phyloP scores from a whole-genome alignment of 306 rosid genomes.

The Crotalaria pallida region DNA sequence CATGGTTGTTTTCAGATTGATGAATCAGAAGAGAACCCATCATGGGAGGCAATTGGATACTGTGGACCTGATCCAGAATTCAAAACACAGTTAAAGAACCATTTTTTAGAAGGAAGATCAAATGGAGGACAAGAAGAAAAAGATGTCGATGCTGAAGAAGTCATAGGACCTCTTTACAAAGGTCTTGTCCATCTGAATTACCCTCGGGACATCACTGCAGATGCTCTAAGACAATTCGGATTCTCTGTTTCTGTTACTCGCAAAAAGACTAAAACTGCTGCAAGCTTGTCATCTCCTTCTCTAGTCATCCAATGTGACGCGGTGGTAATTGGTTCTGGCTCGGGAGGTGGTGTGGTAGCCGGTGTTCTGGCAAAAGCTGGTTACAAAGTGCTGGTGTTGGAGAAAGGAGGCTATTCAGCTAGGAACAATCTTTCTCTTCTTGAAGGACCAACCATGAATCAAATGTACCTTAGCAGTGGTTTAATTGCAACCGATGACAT shows the following conservation, averaged over 20 bases:
- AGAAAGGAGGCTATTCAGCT: slow-evolving; percentile 67
- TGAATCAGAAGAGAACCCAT: slow-evolving; percentile 42
- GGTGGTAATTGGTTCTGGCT: slow-evolving; percentile 77
- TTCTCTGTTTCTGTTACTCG: slow-evolving; percentile 36
- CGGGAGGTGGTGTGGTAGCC: slow-evolving; percentile 74
- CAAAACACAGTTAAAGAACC: slow-evolving; percentile 34
- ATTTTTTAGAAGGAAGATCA: slow-evolving; percentile 20
- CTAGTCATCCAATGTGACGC: slow-evolving; percentile 66
- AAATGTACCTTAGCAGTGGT: slow-evolving; percentile 62
- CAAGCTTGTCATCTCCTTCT: slow-evolving; percentile 38
- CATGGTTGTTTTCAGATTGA: slow-evolving; percentile 41
- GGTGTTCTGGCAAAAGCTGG: slow-evolving; percentile 74
- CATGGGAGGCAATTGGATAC: slow-evolving; percentile 83
- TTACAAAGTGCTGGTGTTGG: slow-evolving; percentile 67
- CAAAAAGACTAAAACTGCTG: background rate
- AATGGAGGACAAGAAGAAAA: slow-evolving; percentile 22
- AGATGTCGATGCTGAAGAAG: slow-evolving; percentile 24
- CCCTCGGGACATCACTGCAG: slow-evolving; percentile 35
- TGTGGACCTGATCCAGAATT: slow-evolving; percentile 63
- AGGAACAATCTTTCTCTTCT: slow-evolving; percentile 75
- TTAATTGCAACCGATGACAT: slow-evolving; percentile 58
- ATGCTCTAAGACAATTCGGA: slow-evolving; percentile 37
- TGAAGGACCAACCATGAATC: slow-evolving; percentile 66
- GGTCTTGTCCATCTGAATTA: slow-evolving; percentile 47
- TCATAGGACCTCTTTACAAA: slow-evolving; percentile 61